Base-by-base conservation (phyloP, 768 basidiomycete genomes). In the Myochromella boudieri region DNA sequence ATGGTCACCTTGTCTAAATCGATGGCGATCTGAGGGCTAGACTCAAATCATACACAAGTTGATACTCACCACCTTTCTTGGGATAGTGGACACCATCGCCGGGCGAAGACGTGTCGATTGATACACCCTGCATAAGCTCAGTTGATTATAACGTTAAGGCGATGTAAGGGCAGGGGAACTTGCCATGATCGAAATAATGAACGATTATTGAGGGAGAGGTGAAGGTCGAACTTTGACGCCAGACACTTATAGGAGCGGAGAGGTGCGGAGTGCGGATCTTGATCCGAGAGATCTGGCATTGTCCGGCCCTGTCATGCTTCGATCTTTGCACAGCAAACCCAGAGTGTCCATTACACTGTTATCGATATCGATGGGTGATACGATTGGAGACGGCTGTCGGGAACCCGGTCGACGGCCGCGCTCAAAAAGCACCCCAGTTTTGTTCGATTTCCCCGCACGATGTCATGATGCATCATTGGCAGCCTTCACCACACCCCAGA, bases 51-150 rank as follows among this genome's bases (percentile, higher is more conserved):
- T 32, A 27, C 15, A 15, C 12, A 50, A 48, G 48, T 41, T 49
- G 37, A 33, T 8, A 75, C 85, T 43, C 58, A 87, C 90, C 88
- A 51, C 87, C 85, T 53, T 55, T 63, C 71, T 80, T 78, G 41
- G 92, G 91, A 70, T 75, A 91, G 55, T 43, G 76, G 44, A 52
- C 50, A 49, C 78, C 78, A 67, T 92, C 85, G 33, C 89, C 91
- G 21, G 75, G 54, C n/a, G 57, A 37, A 55, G 88, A 55, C 32
- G 59, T 61, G 45, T 87, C 72, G 58, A 94, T 69, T 34, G 70
- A 78, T 52, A 92, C 87, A 66, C 89, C 88, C 89, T 90, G 20
- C 5, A 36, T 34, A 42, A 38, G 18, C 25, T 42, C 29, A 42
- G 37, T 7, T 22, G 39, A 56, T 52, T 52, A 47, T 55, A 47